Evolutionary conservation across 768 basidiomycete species (phyloP).

Genomic region (Steccherinum ochraceum): DNA sequence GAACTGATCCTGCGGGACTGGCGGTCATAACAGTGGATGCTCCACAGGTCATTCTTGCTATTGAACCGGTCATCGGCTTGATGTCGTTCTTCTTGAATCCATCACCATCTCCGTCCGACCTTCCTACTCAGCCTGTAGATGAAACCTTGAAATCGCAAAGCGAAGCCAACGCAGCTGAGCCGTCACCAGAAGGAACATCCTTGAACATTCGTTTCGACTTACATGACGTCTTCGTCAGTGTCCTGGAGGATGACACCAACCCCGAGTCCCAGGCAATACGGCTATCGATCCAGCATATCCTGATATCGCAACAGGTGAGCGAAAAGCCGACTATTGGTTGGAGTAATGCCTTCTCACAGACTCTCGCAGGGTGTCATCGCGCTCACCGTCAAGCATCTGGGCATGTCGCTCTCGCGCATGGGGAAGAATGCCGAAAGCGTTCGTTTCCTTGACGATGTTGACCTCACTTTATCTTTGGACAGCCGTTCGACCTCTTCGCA

Average conservation of each 20-base stretch:
- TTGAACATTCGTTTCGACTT: constrained; percentile 79
- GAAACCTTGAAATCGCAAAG: constrained; percentile 5
- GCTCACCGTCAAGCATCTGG: constrained; percentile 71
- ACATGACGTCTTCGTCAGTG: constrained; percentile 81
- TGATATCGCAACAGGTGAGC: constrained; percentile 86
- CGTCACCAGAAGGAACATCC: constrained; percentile 3
- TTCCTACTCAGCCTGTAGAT: constrained; percentile 10
- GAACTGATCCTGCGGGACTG: constrained; percentile 48
- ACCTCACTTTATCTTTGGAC: constrained; percentile 83
- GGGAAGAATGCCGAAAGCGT: constrained; percentile 75
- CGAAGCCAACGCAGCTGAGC: constrained; percentile 6
- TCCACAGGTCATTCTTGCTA: constrained; percentile 85
- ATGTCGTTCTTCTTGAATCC: constrained; percentile 75
- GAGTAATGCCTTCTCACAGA: not conserved
- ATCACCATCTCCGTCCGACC: constrained; percentile 24
- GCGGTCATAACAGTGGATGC: constrained; percentile 87
- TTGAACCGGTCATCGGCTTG: constrained; percentile 88
- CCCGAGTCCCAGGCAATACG: constrained; percentile 80
- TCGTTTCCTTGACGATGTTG: constrained; percentile 89
- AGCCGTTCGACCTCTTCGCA: constrained; percentile 65
- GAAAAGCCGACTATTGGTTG: not conserved
- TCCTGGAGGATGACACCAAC: constrained; percentile 81
- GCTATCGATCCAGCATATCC: constrained; percentile 74
- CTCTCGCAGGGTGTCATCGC: constrained; percentile 64
- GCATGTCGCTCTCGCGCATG: constrained; percentile 94